Conservation (phyloP, 2,329 filamentous ascomycete species). For the Aspergillus pseudonomiae region DNA sequence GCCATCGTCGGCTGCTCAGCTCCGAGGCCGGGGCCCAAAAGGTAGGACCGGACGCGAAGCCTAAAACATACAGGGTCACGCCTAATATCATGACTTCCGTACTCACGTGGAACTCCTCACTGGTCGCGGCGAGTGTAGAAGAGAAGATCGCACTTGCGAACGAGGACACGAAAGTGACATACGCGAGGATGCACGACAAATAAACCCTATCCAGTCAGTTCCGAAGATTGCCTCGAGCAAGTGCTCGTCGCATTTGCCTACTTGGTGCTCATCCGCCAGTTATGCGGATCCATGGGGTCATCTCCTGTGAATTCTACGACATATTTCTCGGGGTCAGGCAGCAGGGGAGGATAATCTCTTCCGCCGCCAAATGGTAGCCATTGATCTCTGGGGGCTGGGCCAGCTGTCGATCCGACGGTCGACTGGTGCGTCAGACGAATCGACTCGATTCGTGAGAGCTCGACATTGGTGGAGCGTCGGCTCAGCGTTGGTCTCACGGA, state of each 20-base stretch:
- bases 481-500: conserved; percentile 14
- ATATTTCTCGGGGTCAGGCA: conserved; percentile 57
- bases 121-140: conserved; percentile 60
- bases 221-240: neutral
- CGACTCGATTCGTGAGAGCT: conserved; percentile 33
- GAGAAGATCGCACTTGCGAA: conserved; percentile 68
- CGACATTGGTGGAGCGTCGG: conserved; percentile 29
- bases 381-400: conserved; percentile 22
- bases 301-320: conserved; percentile 58
- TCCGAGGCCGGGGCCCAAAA: conserved; percentile 66
- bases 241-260: conserved; percentile 4
- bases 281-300: conserved; percentile 57
- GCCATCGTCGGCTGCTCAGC: conserved; percentile 59
- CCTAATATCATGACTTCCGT: conserved; percentile 49
- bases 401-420: conserved; percentile 28
- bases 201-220: conserved; percentile 7
- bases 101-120: conserved; percentile 50
- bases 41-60: conserved; percentile 62
- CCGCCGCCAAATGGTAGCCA: conserved; percentile 35
- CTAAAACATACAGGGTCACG: conserved; percentile 52
- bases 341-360: conserved; percentile 35
- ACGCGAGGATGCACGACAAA: conserved; percentile 33
- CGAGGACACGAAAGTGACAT: conserved; percentile 53
- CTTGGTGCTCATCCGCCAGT: conserved; percentile 54
- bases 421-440: conserved; percentile 30